Percentiles rank a stretch among this genome's conserved stretches.
Conservation (phyloP, 257 asterid species). For the Nicotiana tabacum region DNA sequence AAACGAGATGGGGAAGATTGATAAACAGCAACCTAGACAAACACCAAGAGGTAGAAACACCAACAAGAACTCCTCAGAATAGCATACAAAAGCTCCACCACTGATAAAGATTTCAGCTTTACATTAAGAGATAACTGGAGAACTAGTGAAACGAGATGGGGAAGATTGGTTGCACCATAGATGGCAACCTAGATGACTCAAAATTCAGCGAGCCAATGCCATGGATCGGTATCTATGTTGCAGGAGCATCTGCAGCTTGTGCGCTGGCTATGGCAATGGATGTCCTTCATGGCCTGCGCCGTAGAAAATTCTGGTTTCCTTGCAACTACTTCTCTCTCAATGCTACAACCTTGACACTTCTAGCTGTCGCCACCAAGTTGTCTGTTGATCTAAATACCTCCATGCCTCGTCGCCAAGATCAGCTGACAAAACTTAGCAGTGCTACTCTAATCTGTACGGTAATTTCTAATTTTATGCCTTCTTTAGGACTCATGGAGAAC, state of each 20-base stretch:
- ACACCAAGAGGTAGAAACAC: background rate
- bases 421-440: constrained; percentile 20
- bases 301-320: constrained; percentile 26
- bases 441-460: constrained; percentile 15
- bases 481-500: constrained; percentile 14
- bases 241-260: constrained; percentile 19
- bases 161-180: constrained; percentile 39
- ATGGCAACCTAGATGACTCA: constrained; percentile 24
- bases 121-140: too few species aligned
- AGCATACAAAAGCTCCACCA: background rate
- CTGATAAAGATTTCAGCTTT: background rate
- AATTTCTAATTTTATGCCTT: constrained; percentile 15
- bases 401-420: constrained; percentile 12
- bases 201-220: constrained; percentile 32
- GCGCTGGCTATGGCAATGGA: constrained; percentile 21
- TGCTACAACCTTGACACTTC: constrained; percentile 16
- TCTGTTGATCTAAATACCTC: constrained; percentile 17
- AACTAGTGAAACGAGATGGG: constrained; percentile 26
- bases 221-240: constrained; percentile 30
- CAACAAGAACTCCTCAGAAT: background rate
- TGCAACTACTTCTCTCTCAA: constrained; percentile 22
- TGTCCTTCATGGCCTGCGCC: constrained; percentile 7
- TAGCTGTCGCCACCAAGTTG: constrained; percentile 15
- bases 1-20: constrained; percentile 34
- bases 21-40: constrained; percentile 19